A percentile compares a stretch with the other conserved stretches of the same genome.
These are phyloP conservation scores for Xylariaceae sp. DNA, from an alignment of 2,329 filamentous ascomycete species.

Conservation along the genomic window DNA sequence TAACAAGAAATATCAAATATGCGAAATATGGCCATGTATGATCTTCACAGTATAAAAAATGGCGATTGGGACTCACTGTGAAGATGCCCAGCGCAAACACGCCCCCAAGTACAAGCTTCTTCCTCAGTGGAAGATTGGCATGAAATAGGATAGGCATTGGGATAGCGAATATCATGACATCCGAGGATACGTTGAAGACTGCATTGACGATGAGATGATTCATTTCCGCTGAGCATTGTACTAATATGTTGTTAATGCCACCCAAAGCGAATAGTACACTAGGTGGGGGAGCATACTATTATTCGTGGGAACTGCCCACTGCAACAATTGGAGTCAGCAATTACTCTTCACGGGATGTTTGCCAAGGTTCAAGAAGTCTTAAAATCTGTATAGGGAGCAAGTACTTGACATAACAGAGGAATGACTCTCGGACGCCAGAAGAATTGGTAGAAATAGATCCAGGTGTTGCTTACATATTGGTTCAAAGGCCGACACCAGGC, in stretches of 20 bases:
- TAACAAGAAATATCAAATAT: not conserved
- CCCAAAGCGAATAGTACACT: not conserved
- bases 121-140: slow-evolving; percentile 47
- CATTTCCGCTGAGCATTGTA: slow-evolving; percentile 55
- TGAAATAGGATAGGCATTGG: slow-evolving; percentile 53
- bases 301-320: slow-evolving; percentile 50
- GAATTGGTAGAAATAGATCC: too few species aligned
- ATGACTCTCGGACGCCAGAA: too few species aligned
- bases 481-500: slow-evolving; percentile 56
- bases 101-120: slow-evolving; percentile 50
- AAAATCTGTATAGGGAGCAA: too few species aligned
- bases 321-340: too few species aligned
- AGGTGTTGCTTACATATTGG: slow-evolving; percentile 61
- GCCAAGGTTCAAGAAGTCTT: too few species aligned
- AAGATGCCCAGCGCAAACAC: slow-evolving; percentile 47
- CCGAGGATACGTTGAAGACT: slow-evolving; percentile 58
- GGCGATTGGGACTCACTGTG: slow-evolving; percentile 37
- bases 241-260: slow-evolving; percentile 27
- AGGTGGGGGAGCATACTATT: slow-evolving; percentile 39
- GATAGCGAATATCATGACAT: slow-evolving; percentile 57
- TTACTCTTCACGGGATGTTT: too few species aligned
- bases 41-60: too few species aligned
- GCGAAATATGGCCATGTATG: not conserved
- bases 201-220: slow-evolving; percentile 59
- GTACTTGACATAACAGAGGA: too few species aligned